These are phyloP conservation scores for Trichosanthes truncata DNA, from an alignment of 306 rosid species.

Conservation along the genomic window DNA sequence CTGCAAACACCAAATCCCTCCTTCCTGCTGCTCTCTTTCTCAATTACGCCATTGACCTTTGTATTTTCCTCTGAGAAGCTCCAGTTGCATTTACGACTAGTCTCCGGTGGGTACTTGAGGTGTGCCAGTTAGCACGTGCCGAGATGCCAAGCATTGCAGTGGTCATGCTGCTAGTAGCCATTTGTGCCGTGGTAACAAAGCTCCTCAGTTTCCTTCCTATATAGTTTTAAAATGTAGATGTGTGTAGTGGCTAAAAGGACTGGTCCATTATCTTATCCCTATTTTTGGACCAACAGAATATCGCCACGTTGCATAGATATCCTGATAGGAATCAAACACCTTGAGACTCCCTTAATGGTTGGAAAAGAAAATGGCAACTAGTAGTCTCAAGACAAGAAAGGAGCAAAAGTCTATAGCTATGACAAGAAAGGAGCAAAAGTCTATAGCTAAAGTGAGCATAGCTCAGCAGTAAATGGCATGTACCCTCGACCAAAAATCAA, in stretches of 20 bases:
- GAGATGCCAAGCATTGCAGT: neutral
- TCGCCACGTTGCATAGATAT: conserved; percentile 21
- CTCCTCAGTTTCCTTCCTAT: neutral
- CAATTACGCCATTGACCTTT: conserved; percentile 7
- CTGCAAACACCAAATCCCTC: conserved; percentile 31
- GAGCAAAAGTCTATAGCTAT: neutral
- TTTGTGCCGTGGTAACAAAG: neutral
- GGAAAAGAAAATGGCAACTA: conserved; percentile 1
- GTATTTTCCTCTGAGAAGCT: conserved; percentile 17
- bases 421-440: too few relatives aligned
- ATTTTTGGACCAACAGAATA: conserved; percentile 10
- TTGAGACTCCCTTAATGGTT: neutral
- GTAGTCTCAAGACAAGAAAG: neutral
- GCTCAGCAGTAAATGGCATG: too few relatives aligned
- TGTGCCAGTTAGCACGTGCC: neutral
- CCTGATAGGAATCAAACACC: conserved; percentile 3
- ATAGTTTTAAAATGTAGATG: neutral
- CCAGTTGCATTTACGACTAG: conserved; percentile 10
- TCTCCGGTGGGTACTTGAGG: neutral
- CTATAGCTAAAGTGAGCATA: too few relatives aligned
- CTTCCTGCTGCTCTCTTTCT: conserved; percentile 24
- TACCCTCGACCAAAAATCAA: too few relatives aligned
- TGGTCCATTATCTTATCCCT: neutral
- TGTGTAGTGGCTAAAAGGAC: neutral
- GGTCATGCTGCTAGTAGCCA: neutral